Evolutionary conservation across 2,329 filamentous ascomycete species (phyloP).

Genomic region (Gnomoniopsis sp.): DNA sequence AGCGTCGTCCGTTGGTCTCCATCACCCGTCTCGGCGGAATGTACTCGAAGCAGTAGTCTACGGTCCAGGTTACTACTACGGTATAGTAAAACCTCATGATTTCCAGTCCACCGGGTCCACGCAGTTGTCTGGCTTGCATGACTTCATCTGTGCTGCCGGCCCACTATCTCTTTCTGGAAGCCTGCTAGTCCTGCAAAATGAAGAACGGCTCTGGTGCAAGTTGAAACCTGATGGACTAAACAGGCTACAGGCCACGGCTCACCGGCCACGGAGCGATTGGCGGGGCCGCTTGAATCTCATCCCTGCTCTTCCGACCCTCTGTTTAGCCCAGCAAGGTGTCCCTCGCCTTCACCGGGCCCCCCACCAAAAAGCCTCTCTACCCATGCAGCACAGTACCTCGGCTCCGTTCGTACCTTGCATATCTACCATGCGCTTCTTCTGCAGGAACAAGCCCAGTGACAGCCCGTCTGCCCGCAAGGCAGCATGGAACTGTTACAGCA

Average conservation of each 20-base stretch:
- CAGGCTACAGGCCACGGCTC: neutral
- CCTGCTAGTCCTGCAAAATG: conserved; percentile 10
- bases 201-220: neutral
- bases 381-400: conserved; percentile 5
- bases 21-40: neutral
- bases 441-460: conserved; percentile 4
- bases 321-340: neutral
- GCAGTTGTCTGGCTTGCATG: conserved; percentile 12
- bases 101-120: neutral
- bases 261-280: conserved; percentile 8
- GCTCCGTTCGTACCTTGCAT: conserved; percentile 11
- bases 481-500: neutral
- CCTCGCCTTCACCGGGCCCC: conserved; percentile 17
- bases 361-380: conserved; percentile 4
- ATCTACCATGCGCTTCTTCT: conserved; percentile 4
- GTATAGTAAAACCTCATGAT: neutral
- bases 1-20: neutral
- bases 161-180: conserved; percentile 18
- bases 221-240: neutral
- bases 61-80: no score
- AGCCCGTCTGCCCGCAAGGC: neutral
- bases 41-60: neutral
- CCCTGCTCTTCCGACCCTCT: conserved; percentile 7
- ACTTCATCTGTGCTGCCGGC: conserved; percentile 13
- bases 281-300: neutral